Conservation (phyloP, 805 yeast species). For the Blastobotrys americana region DNA sequence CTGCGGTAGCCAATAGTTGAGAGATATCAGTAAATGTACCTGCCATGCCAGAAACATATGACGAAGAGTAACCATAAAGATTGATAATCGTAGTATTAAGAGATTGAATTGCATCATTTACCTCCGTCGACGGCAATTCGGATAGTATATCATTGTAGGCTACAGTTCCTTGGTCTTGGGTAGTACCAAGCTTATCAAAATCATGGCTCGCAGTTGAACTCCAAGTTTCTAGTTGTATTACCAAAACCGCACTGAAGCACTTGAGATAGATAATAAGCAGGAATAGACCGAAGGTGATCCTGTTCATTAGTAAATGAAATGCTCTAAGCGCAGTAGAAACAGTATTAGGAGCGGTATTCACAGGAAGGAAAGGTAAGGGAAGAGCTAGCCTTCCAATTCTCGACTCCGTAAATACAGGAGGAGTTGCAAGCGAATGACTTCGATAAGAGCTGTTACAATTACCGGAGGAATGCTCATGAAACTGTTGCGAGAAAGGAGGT, state of each 20-base stretch:
- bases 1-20: not conserved
- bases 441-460: no score
- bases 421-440: no score
- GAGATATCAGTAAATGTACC: not conserved
- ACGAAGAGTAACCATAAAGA: not conserved
- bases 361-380: no score
- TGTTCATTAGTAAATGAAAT: slow-evolving; percentile 18
- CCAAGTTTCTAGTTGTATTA: no score
- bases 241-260: slow-evolving; percentile 3
- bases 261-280: slow-evolving; percentile 12
- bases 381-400: no score
- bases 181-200: no score
- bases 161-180: not conserved
- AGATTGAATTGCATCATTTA: not conserved
- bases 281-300: slow-evolving; percentile 13
- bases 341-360: no score
- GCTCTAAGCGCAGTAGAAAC: slow-evolving; percentile 1
- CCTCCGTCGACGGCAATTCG: not conserved
- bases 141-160: not conserved
- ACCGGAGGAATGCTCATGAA: no score
- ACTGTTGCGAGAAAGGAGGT: no score
- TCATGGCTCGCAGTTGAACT: no score
- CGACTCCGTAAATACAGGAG: no score
- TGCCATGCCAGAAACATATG: not conserved
- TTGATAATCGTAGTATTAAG: not conserved